Percentiles rank a stretch among this genome's conserved stretches.
These are phyloP conservation scores for Phallus indusiatus DNA, from an alignment of 768 basidiomycete genomes.

Conservation along the genomic window DNA sequence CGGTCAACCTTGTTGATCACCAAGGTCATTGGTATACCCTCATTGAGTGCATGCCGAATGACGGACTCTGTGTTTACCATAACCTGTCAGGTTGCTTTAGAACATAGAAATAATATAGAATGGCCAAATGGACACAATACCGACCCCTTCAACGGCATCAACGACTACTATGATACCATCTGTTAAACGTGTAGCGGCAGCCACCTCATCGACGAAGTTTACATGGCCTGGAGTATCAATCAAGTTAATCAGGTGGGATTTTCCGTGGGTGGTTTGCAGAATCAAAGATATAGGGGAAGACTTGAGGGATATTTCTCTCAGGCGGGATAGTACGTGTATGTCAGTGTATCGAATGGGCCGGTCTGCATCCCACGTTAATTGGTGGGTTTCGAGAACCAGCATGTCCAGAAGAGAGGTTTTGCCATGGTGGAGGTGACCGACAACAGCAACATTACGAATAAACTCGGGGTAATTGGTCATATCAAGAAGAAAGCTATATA, in stretches of 20 bases:
- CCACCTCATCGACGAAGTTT: slow-evolving; percentile 98
- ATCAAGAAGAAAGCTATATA: slow-evolving; percentile 78
- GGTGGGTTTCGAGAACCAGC: slow-evolving; percentile 95
- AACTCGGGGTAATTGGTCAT: slow-evolving; percentile 88
- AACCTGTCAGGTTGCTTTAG: slow-evolving; percentile 36
- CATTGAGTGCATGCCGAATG: slow-evolving; percentile 83
- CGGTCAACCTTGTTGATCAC: slow-evolving; percentile 98
- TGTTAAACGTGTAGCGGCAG: slow-evolving; percentile 71
- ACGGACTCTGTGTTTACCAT: slow-evolving; percentile 90
- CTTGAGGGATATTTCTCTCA: slow-evolving; percentile 90
- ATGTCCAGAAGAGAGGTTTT: slow-evolving; percentile 97
- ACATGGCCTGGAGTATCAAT: slow-evolving; percentile 98
- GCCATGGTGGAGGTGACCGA: slow-evolving; percentile 95
- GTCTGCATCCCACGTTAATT: slow-evolving; percentile 89
- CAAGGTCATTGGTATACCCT: slow-evolving; percentile 81
- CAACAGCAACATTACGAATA: slow-evolving; percentile 92
- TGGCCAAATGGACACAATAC: slow-evolving; percentile 17
- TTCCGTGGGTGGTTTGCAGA: slow-evolving; percentile 73
- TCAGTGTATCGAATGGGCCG: slow-evolving; percentile 93
- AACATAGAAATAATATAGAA: not conserved
- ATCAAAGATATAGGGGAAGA: slow-evolving; percentile 95
- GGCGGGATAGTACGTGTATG: slow-evolving; percentile 81
- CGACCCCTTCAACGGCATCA: slow-evolving; percentile 95
- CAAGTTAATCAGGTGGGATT: slow-evolving; percentile 87
- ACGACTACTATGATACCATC: slow-evolving; percentile 93